Conservation (phyloP, 331 rosid genomes). For the Rosa hybrid region DNA sequence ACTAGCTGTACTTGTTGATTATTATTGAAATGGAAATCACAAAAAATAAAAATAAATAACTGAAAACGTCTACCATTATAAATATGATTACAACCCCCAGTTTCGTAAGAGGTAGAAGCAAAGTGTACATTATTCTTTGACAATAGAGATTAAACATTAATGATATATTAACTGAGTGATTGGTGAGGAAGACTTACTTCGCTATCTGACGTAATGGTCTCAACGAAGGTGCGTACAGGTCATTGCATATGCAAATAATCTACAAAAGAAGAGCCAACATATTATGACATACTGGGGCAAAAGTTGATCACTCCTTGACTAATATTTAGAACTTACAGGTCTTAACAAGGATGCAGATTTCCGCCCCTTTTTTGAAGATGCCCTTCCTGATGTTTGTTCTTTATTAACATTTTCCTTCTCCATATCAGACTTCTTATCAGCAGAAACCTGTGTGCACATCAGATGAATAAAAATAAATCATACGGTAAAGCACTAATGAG, state of each 20-base stretch:
- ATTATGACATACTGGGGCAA: conserved; percentile 17
- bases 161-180: conserved; percentile 19
- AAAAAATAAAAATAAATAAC: neutral
- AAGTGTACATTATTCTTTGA: neutral
- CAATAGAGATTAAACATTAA: conserved; percentile 3
- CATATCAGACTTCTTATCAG: conserved; percentile 63
- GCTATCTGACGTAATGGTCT: conserved; percentile 90
- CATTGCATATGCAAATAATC: conserved; percentile 98
- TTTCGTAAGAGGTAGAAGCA: neutral
- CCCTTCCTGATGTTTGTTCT: conserved; percentile 51
- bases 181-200: conserved; percentile 59
- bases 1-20: neutral
- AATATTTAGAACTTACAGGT: conserved; percentile 69
- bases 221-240: conserved; percentile 87
- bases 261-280: conserved; percentile 37
- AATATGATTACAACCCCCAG: neutral
- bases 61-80: neutral
- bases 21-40: neutral
- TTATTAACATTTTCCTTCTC: conserved; percentile 57
- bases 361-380: conserved; percentile 59
- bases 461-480: conserved; percentile 14
- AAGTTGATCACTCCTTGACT: conserved; percentile 20
- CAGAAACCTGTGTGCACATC: conserved; percentile 51
- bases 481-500: neutral
- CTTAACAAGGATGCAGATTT: conserved; percentile 63